Evolutionary conservation across 2,329 filamentous ascomycete species (phyloP).

Genomic region (Fusarium musae): DNA sequence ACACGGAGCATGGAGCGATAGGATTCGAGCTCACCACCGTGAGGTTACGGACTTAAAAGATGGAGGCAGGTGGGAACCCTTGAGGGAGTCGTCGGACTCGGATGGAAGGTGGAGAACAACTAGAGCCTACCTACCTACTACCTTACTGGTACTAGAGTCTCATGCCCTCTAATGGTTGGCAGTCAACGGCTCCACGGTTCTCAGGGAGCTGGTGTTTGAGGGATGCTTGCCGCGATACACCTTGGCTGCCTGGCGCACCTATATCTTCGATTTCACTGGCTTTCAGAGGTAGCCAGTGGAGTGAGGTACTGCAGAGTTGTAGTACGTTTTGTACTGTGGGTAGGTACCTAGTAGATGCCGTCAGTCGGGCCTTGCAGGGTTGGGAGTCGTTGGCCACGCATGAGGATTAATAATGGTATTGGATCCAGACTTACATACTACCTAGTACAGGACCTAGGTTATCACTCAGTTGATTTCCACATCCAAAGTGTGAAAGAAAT

Average conservation of each 20-base stretch:
- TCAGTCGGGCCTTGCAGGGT: slow-evolving; percentile 8
- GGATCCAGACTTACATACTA: neutral
- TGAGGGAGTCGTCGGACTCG: slow-evolving; percentile 7
- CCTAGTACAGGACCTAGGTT: neutral
- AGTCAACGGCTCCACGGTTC: slow-evolving; percentile 3
- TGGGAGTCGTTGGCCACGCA: slow-evolving; percentile 4
- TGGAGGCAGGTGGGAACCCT: slow-evolving; percentile 25
- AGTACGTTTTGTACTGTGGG: neutral
- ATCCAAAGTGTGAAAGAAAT: neutral
- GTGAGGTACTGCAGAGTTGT: neutral
- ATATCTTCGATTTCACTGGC: neutral
- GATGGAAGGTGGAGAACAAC: slow-evolving; percentile 7
- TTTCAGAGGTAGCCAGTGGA: neutral
- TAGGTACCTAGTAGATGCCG: neutral
- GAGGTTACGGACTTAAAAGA: slow-evolving; percentile 31
- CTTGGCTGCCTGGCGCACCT: slow-evolving; percentile 40
- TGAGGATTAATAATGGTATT: slow-evolving; percentile 7
- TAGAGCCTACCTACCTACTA: neutral
- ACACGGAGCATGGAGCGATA: slow-evolving; percentile 21
- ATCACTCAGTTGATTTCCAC: neutral
- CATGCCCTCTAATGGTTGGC: neutral
- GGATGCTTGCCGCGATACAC: slow-evolving; percentile 37
- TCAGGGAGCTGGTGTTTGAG: neutral
- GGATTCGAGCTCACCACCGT: slow-evolving; percentile 16
- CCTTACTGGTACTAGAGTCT: slow-evolving; percentile 3